Percentiles rank a stretch among this genome's conserved stretches.
These are phyloP conservation scores for Incumbomyces delicatus DNA, from an alignment of 2,329 filamentous ascomycete species.

Conservation along the genomic window DNA sequence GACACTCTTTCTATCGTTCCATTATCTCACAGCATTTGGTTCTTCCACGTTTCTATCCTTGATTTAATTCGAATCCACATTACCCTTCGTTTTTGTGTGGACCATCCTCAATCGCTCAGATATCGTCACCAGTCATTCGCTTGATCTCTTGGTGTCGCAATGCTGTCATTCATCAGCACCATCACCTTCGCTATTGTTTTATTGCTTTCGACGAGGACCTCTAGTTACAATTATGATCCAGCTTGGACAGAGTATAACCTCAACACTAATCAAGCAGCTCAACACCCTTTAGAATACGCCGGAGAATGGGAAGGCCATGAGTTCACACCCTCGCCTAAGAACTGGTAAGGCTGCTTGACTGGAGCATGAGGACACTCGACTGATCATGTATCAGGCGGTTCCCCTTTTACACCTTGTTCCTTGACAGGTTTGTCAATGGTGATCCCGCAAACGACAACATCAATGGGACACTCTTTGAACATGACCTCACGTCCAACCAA, in stretches of 20 bases:
- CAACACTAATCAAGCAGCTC: conserved; percentile 50
- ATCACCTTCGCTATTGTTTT: neutral
- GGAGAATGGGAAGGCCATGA: conserved; percentile 42
- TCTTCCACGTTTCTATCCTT: too few species aligned
- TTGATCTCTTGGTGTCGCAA: neutral
- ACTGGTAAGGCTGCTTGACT: conserved; percentile 35
- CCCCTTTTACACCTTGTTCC: conserved; percentile 55
- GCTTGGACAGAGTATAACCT: conserved; percentile 47
- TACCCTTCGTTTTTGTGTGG: neutral
- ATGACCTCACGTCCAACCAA: conserved; percentile 51
- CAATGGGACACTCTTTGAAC: conserved; percentile 52
- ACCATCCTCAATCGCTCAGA: neutral
- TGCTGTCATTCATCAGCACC: neutral
- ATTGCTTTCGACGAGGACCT: neutral
- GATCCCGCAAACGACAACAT: conserved; percentile 55
- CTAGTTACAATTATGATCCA: conserved; percentile 40
- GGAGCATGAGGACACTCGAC: too few species aligned
- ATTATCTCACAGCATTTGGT: too few species aligned
- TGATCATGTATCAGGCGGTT: conserved; percentile 31
- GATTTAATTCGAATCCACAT: too few species aligned
- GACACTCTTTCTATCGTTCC: too few species aligned
- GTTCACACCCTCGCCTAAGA: conserved; percentile 47
- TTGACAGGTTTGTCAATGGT: conserved; percentile 56
- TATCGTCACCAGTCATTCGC: conserved; percentile 1
- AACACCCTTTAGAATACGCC: conserved; percentile 47